A percentile compares a stretch with the other conserved stretches of the same genome.
phyloP scores from a whole-genome alignment of 306 rosid genomes.

The Pueraria montana region DNA sequence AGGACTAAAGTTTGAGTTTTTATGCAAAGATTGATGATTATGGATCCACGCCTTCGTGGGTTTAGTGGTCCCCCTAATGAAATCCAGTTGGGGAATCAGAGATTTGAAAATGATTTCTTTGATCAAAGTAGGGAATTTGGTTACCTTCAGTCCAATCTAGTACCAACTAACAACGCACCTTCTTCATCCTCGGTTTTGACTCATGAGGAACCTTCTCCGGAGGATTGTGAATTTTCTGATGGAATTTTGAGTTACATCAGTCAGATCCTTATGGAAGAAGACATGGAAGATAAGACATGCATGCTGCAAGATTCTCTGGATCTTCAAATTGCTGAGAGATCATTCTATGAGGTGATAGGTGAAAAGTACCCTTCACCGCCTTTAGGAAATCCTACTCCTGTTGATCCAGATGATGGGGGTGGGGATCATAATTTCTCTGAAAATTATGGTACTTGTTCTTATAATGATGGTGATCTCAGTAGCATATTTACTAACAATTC shows the following conservation, averaged over 20 bases:
- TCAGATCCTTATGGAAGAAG: constrained; percentile 98
- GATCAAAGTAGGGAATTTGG: constrained; percentile 55
- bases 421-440: constrained; percentile 48
- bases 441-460: constrained; percentile 49
- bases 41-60: constrained; percentile 64
- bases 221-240: constrained; percentile 96
- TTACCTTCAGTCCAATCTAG: constrained; percentile 56
- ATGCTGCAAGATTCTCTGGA: constrained; percentile 93
- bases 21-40: constrained; percentile 49
- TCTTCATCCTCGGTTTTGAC: constrained; percentile 56
- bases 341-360: constrained; percentile 90
- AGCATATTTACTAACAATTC: constrained; percentile 49
- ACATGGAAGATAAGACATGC: constrained; percentile 86
- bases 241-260: constrained; percentile 76
- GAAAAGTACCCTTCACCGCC: constrained; percentile 83
- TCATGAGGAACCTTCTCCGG: constrained; percentile 75
- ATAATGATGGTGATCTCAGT: constrained; percentile 53
- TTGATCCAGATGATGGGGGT: constrained; percentile 52
- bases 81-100: constrained; percentile 60
- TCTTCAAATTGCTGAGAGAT: constrained; percentile 92
- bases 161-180: constrained; percentile 47
- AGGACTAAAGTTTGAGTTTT: constrained; percentile 46
- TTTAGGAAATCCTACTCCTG: constrained; percentile 42
- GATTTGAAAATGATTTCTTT: constrained; percentile 51
- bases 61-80: constrained; percentile 57